Evolutionary conservation across 116 monocot genomes (phyloP), one percentile per base, ranked within the genome.

Genomic region (Thalassia testudinum): DNA sequence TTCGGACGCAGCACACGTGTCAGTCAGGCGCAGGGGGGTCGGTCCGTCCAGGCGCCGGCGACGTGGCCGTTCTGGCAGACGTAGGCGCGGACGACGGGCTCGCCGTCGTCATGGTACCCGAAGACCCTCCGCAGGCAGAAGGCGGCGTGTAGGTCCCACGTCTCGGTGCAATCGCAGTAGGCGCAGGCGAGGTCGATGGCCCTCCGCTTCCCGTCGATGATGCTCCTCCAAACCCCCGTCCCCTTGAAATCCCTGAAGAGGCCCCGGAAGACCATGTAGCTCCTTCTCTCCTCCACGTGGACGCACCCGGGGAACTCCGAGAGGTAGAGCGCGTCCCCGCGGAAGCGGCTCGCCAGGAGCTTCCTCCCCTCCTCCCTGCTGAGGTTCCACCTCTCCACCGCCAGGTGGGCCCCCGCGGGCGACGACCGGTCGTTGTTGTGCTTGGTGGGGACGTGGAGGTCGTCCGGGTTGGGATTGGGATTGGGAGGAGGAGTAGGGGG

Each of bases 51-150:
- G 2, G 88, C 88, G 22, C 88, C 88, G 0, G 88, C 69, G 48
- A 89, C 88, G 53, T 89, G 88, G 20, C 88, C 88, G 17, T 89
- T 89, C 61, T 83, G 77, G 48, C 88, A 89, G 10, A 83, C 88
- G 38, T 59, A 89, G 12, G 88, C 88, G 43, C 83, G 53, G 0
- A 89, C 88, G 2, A 83, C 88, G 0, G 88, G 88, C 66, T 89
- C 88, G 6, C 88, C 88, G 17, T 89, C 88, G 24, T 89, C 88
- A 57, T 89, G 88, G 50, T 74, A 89, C 42, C 88, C 88, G 52
- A 69, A 74, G 42, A 74, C 62, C 27, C 75, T 67, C 66, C 83
- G 58, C 74, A 89, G 66, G 63, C 88, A 89, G 42, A 89, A 89
- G 1, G 83, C 72, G 0, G 88, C 79, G 66, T 83, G 76, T 15